Base-by-base conservation (phyloP, 2,329 filamentous ascomycete species). In the Fusarium decemcellulare region DNA sequence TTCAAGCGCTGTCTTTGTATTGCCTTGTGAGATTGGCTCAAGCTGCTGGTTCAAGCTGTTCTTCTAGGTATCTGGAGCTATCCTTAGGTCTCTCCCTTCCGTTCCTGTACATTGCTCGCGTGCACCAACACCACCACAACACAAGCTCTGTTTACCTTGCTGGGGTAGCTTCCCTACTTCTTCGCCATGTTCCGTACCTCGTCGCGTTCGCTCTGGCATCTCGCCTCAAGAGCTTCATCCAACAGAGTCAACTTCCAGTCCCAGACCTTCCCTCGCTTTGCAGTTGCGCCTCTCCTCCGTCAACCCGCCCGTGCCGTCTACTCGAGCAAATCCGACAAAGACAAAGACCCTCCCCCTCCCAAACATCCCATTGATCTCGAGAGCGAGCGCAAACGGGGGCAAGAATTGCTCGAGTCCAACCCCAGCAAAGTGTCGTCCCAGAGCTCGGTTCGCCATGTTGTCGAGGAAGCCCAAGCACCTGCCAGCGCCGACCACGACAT, bases 341-440 rank as follows among this genome's bases (percentile, higher is more conserved):
- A 23, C 54, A 68, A 51, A 18, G 59, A 65, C 27, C 63, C 71
- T 9, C 72, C 71, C n/a, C 73, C 76, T 30, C 71, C 74, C 2
- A 71, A 70, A 15, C 58, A 60, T 14, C 65, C 73, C 6, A 86
- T 88, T 57, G 85, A 92, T 70, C 80, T 77, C 43, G 83, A 91
- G 68, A 81, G 81, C 32, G 91, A 93, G 76, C 83, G 84, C 48
- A 81, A 85, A 68, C 72, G 88, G 9, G 84, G 79, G 12, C 72
- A 89, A 50, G 76, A 88, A 76, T 86, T 86, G 74, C 80, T 94
- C n/a, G 76, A 87, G 61, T 75, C 87, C 4, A 79, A 87, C 30
- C 92, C 92, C 0, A 87, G 88, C 40, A 77, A 81, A 8, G 91
- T 94, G 1, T 87, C 90, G 0, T 79, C 80, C 23, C 84, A 83